Evolutionary conservation across 768 basidiomycete species (phyloP).

Genomic region (Neoboletus brunneissimus): DNA sequence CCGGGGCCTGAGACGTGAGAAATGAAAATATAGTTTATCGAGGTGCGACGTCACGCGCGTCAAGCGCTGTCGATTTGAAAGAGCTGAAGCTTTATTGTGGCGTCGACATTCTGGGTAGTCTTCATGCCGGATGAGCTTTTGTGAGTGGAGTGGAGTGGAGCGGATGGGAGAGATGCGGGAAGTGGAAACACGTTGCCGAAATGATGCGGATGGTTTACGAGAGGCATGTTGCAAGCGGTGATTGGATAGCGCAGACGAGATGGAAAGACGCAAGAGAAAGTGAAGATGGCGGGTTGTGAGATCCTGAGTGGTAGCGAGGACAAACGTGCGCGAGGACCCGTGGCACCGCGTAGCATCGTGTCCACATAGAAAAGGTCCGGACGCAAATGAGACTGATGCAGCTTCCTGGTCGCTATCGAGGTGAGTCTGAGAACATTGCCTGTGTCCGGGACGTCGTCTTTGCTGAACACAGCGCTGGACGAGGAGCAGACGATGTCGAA

Average conservation of each 20-base stretch:
- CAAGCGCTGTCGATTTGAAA: conserved; percentile 24
- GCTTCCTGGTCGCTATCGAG: conserved; percentile 15
- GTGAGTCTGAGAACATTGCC: conserved; percentile 11
- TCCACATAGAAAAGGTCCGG: conserved; percentile 23
- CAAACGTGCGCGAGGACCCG: conserved; percentile 38
- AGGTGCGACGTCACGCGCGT: neutral
- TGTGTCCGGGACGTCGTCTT: conserved; percentile 3
- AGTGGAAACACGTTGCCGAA: conserved; percentile 19
- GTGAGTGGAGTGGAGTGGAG: neutral
- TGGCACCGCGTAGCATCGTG: conserved; percentile 31
- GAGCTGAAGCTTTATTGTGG: conserved; percentile 11
- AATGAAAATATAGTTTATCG: conserved; percentile 19
- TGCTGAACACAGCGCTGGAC: conserved; percentile 10
- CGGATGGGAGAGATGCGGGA: neutral
- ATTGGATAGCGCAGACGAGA: conserved; percentile 16
- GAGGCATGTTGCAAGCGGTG: conserved; percentile 25
- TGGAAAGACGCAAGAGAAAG: conserved; percentile 2
- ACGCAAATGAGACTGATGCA: conserved; percentile 8
- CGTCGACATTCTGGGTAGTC: neutral
- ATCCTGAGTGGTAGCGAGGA: conserved; percentile 19
- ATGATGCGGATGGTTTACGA: conserved; percentile 15
- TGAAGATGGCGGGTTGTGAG: neutral
- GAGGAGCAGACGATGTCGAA: conserved; percentile 3
- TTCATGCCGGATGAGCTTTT: neutral
- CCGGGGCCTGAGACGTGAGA: conserved; percentile 7